A percentile compares a stretch with the other conserved stretches of the same genome.
These are phyloP conservation scores for Cercospora citrullina DNA, from an alignment of 2,329 filamentous ascomycete species.

Conservation along the genomic window DNA sequence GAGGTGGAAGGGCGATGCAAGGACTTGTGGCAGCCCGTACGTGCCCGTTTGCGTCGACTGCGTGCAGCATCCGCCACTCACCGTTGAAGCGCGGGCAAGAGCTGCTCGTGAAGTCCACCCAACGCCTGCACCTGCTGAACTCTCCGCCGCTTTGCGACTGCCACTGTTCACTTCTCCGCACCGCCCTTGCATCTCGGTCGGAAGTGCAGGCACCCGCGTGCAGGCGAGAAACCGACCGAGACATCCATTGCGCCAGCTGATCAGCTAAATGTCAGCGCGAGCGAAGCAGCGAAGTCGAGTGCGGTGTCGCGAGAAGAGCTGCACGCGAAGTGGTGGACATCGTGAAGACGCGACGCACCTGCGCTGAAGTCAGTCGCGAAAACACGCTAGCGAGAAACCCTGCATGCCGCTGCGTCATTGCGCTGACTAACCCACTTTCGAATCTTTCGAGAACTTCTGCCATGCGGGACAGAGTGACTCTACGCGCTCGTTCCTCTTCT, in stretches of 20 bases:
- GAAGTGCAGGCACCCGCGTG: background rate
- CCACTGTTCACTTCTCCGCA: background rate
- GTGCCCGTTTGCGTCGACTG: background rate
- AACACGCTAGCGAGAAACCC: conserved; percentile 1
- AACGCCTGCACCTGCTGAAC: conserved; percentile 2
- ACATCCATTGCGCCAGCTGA: too few species aligned
- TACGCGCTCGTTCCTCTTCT: background rate
- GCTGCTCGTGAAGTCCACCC: background rate
- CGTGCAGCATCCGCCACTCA: background rate
- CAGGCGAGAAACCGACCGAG: too few species aligned
- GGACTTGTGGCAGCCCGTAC: background rate
- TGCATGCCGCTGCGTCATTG: background rate
- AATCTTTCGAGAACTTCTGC: background rate
- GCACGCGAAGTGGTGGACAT: background rate
- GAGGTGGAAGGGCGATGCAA: background rate
- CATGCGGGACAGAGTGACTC: background rate
- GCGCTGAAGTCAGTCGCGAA: background rate
- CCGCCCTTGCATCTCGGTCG: background rate
- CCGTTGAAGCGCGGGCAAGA: background rate
- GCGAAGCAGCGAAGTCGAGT: background rate
- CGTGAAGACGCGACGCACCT: background rate
- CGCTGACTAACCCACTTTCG: conserved; percentile 4
- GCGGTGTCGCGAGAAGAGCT: background rate
- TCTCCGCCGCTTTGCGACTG: background rate
- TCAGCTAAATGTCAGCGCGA: too few species aligned